Conservation (phyloP, 2,329 filamentous ascomycete genomes). For the Claviceps capensis region DNA sequence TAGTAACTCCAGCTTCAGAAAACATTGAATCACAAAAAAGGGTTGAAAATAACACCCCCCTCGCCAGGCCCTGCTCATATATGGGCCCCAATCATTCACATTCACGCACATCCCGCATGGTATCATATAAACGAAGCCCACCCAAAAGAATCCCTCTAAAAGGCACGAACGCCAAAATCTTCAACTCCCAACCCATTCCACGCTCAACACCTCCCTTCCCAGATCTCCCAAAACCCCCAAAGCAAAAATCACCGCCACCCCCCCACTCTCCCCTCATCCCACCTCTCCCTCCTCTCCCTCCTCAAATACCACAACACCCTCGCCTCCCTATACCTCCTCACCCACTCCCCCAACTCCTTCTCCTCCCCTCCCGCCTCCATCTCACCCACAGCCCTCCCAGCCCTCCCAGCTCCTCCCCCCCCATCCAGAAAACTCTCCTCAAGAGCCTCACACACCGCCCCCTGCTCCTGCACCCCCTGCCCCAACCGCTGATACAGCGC, state of each 20-base stretch:
- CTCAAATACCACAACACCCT: slow-evolving; percentile 67
- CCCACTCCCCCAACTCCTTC: slow-evolving; percentile 75
- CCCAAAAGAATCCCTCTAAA: too few species aligned
- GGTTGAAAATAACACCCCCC: too few species aligned
- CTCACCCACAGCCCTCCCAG: slow-evolving; percentile 22
- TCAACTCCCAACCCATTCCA: background rate
- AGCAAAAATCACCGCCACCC: slow-evolving; percentile 65
- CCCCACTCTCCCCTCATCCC: slow-evolving; percentile 91
- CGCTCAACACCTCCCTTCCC: background rate
- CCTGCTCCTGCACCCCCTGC: slow-evolving; percentile 70
- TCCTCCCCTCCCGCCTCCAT: slow-evolving; percentile 42
- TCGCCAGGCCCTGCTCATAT: too few species aligned
- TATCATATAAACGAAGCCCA: too few species aligned
- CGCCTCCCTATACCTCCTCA: slow-evolving; percentile 66
- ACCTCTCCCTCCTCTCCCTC: slow-evolving; percentile 77
- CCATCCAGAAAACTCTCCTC: slow-evolving; percentile 85
- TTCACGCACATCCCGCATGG: too few species aligned
- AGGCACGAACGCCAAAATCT: too few species aligned
- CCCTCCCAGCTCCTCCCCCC: slow-evolving; percentile 23
- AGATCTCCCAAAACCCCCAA: too few species aligned
- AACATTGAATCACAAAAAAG: too few species aligned
- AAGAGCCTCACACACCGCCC: slow-evolving; percentile 62
- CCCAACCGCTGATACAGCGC: slow-evolving; percentile 72
- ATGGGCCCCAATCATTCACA: too few species aligned
- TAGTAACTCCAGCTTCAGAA: too few species aligned